Conservation (phyloP, 805 yeast genomes). For the Candida methanosorbosa region DNA sequence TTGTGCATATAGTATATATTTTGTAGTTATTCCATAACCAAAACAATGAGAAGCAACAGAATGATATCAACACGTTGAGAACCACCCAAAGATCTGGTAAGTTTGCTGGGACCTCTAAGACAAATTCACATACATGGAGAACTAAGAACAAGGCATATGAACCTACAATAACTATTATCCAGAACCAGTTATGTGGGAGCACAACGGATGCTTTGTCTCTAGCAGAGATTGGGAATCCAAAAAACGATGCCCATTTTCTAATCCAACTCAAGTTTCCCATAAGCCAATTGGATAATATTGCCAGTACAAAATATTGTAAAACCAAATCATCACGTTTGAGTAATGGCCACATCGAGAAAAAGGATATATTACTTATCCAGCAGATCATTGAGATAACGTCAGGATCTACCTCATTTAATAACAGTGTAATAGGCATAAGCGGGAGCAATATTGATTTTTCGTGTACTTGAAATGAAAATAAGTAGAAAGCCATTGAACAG, state of each 20-base stretch:
- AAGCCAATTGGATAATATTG: slow-evolving; percentile 69
- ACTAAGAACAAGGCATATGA: slow-evolving; percentile 46
- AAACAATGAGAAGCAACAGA: slow-evolving; percentile 63
- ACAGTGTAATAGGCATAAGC: slow-evolving; percentile 69
- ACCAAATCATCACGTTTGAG: slow-evolving; percentile 64
- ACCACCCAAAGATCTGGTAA: slow-evolving; percentile 87
- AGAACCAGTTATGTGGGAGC: slow-evolving; percentile 40
- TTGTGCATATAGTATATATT: slow-evolving; percentile 25
- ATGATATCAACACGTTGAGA: slow-evolving; percentile 63
- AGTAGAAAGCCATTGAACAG: slow-evolving; percentile 78
- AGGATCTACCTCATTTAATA: slow-evolving; percentile 47
- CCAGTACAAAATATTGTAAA: slow-evolving; percentile 61
- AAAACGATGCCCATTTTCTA: slow-evolving; percentile 27
- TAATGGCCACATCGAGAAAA: slow-evolving; percentile 85
- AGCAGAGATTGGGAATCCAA: slow-evolving; percentile 14
- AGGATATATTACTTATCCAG: slow-evolving; percentile 81
- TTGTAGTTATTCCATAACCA: slow-evolving; percentile 79
- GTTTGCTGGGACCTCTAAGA: slow-evolving; percentile 40
- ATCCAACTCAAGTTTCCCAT: slow-evolving; percentile 55
- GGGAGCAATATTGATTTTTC: slow-evolving; percentile 90
- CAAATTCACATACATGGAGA: slow-evolving; percentile 47
- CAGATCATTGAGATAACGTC: slow-evolving; percentile 63
- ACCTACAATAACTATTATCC: slow-evolving; percentile 40
- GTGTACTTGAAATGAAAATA: slow-evolving; percentile 93
- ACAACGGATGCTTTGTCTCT: slow-evolving; percentile 24